phyloP scores from a whole-genome alignment of 2,329 filamentous ascomycete genomes.

The Exophiala aquamarina region DNA sequence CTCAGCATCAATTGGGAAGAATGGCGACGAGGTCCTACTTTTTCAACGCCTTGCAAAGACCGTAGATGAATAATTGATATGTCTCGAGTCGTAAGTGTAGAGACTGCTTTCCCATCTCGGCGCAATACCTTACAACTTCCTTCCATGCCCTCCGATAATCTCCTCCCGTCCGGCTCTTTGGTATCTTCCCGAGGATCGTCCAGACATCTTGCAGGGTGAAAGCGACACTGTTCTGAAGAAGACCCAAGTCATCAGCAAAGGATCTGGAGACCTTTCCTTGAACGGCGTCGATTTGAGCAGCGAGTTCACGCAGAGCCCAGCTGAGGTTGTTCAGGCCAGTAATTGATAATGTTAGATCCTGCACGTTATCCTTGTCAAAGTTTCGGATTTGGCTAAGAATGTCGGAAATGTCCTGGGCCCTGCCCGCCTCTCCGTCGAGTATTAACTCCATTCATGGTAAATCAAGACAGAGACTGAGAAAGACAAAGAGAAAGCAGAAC shows the following conservation, averaged over 20 bases:
- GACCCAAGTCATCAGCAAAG: slow-evolving; percentile 46
- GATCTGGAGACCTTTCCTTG: slow-evolving; percentile 38
- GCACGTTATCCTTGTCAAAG: slow-evolving; percentile 51
- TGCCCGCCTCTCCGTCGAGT: slow-evolving; percentile 45
- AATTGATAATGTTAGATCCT: slow-evolving; percentile 55
- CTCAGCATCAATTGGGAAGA: slow-evolving; percentile 7
- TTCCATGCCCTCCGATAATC: slow-evolving; percentile 53
- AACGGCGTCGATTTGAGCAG: slow-evolving; percentile 41
- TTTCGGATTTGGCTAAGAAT: slow-evolving; percentile 51
- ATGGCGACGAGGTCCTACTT: slow-evolving; percentile 39
- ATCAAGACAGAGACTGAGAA: slow-evolving; percentile 5
- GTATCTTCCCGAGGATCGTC: slow-evolving; percentile 44
- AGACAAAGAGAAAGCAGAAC: slow-evolving; percentile 5
- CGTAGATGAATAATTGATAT: slow-evolving; percentile 52
- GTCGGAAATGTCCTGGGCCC: slow-evolving; percentile 54
- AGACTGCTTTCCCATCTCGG: slow-evolving; percentile 48
- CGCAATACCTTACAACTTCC: slow-evolving; percentile 40
- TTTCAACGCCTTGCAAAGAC: slow-evolving; percentile 44
- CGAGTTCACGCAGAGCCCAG: slow-evolving; percentile 49
- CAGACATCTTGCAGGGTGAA: slow-evolving; percentile 54
- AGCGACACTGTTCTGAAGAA: slow-evolving; percentile 50
- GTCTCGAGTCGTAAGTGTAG: slow-evolving; percentile 50
- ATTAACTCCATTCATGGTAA: slow-evolving; percentile 36
- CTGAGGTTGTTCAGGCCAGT: slow-evolving; percentile 57
- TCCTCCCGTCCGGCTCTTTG: slow-evolving; percentile 29